Conservation (phyloP, 306 rosid species). For the Neltuma alba region DNA sequence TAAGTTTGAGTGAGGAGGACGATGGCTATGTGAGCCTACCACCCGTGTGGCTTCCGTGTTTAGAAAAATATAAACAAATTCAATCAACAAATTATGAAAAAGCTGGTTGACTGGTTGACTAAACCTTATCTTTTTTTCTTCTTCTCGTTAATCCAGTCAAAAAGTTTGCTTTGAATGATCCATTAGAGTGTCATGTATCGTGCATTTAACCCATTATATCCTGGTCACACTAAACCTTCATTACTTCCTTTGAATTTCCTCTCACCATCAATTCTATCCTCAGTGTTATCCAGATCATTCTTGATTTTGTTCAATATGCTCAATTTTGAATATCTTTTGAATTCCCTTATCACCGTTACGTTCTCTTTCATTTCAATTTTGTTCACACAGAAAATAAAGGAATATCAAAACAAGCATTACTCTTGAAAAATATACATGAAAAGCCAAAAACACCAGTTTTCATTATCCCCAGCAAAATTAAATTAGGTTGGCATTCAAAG, state of each 20-base stretch:
- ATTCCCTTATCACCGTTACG: no score
- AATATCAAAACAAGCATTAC: no score
- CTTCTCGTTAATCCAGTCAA: slow-evolving; percentile 19
- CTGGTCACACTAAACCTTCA: not conserved
- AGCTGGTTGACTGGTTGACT: slow-evolving; percentile 21
- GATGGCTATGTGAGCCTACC: slow-evolving; percentile 46
- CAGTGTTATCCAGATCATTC: not conserved
- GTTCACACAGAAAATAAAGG: no score
- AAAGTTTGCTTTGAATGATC: slow-evolving; percentile 19
- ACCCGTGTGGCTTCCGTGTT: slow-evolving; percentile 32
- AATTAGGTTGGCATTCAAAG: not conserved
- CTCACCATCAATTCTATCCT: not conserved
- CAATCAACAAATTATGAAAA: not conserved
- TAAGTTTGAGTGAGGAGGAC: not conserved
- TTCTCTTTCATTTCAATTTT: no score
- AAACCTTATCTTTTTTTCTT: not conserved
- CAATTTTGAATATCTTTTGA: no score
- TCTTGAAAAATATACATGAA: not conserved
- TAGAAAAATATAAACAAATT: not conserved
- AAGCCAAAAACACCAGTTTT: not conserved
- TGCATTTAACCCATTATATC: not conserved
- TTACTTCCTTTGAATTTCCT: not conserved
- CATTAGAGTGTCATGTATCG: not conserved
- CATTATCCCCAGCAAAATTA: not conserved
- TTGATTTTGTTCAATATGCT: not conserved